Evolutionary conservation across 805 yeast genomes (phyloP).

Genomic region (Schwanniomyces vanrijiae): DNA sequence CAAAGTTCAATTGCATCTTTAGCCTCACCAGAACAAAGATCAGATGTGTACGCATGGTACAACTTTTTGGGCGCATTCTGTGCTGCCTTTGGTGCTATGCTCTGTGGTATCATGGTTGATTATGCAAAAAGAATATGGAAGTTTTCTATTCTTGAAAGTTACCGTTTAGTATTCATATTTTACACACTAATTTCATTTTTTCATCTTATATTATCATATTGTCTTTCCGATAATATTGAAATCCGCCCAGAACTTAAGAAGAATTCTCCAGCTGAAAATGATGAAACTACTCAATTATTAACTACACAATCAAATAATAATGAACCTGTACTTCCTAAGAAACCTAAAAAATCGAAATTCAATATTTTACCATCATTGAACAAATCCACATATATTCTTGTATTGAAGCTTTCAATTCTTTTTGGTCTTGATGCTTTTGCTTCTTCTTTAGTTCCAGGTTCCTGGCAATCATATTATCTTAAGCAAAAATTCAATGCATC

Average conservation of each 20-base stretch:
- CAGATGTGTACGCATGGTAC: constrained; percentile 62
- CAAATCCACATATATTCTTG: constrained; percentile 16
- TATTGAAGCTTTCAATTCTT: constrained; percentile 34
- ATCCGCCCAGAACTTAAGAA: constrained; percentile 6
- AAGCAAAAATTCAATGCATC: constrained; percentile 33
- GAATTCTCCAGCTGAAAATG: not conserved
- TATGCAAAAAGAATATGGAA: constrained; percentile 11
- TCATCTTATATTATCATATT: constrained; percentile 15
- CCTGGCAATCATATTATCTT: constrained; percentile 49
- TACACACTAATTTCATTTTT: constrained; percentile 21
- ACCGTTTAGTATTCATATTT: constrained; percentile 27
- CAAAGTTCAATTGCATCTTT: constrained; percentile 52
- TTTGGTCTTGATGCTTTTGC: constrained; percentile 46
- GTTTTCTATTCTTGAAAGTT: constrained; percentile 22
- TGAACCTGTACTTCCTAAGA: constrained; percentile 3
- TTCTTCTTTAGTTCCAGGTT: constrained; percentile 41
- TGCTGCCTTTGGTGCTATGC: constrained; percentile 46
- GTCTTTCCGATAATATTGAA: constrained; percentile 19
- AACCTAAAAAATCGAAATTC: constrained; percentile 5
- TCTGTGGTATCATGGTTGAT: constrained; percentile 34
- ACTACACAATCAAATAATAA: not conserved
- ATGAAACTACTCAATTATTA: constrained; percentile 11
- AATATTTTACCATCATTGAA: constrained; percentile 19
- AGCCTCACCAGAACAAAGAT: constrained; percentile 37
- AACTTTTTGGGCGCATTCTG: constrained; percentile 49